Evolutionary conservation across 495 filamentous ascomycete genomes (phyloP), one percentile per base, ranked within the genome.

Genomic region (Talaromyces borbonicus): DNA sequence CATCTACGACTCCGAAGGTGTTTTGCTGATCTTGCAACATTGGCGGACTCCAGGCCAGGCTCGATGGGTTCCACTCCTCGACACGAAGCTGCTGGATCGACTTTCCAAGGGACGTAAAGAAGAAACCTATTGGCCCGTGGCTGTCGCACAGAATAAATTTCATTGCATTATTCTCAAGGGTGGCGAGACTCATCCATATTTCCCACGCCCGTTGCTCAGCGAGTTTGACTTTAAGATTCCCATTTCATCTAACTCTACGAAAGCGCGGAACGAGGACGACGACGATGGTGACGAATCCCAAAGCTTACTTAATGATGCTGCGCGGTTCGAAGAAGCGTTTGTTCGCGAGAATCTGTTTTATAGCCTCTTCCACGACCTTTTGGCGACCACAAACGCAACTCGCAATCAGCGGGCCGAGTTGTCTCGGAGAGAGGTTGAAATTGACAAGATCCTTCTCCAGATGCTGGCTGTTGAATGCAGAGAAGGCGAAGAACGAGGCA

Each of bases 151-250:
- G 51, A 74, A 82, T 52, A 93, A 85, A 56, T 98, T 98, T 63
- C 90, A 97, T 68, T 97, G 93, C 65, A 95, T 97, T 63, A 97
- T 98, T 53, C 82, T 98, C 53, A 97, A 98, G 65, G 92, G 92
- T 46, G 84, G 82, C 9, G 93, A 98, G 55, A 74, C 83, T 56
- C 79, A 96, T 59, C 92, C 92, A 3, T 95, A 95, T 69, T 97
- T 96, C 68, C 92, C 92, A 0, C 82, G 87, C 4, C 89, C 92
- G 0, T 66, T 96, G 32, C 83, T 98, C 29, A 85, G 79, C 49
- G 92, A 98, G 62, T 97, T 97, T 56, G 87, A 90, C 31, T 94
- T 98, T 67, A 74, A 80, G 36, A 77, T 97, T 18, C 92, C 92
- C 1, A 66, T 95, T 31, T 78, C 80, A 5, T 77, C 74, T 2